Evolutionary conservation across 208 protist genomes (phyloP).

Genomic region (Wallacemonas sp.): DNA sequence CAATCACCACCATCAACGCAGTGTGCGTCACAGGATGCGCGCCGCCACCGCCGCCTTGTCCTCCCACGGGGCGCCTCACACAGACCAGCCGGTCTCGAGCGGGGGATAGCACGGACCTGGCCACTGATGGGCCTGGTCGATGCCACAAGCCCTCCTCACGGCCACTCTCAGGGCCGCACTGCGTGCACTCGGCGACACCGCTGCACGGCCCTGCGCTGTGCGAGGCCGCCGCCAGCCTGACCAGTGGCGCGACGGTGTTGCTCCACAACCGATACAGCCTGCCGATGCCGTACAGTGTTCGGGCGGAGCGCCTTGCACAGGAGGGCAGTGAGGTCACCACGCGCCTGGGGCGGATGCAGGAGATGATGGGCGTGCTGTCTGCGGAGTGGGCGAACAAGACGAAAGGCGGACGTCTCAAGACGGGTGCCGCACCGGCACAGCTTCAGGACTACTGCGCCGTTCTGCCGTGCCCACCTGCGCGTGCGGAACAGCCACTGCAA

Average conservation of each 20-base stretch:
- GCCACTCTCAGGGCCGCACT: background rate
- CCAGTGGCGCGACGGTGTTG: background rate
- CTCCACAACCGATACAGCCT: background rate
- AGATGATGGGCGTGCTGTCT: background rate
- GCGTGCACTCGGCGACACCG: background rate
- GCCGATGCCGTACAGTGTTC: background rate
- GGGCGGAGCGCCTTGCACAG: no score
- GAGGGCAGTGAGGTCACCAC: background rate
- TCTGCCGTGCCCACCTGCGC: no score
- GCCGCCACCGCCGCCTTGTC: no score
- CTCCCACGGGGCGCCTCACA: no score
- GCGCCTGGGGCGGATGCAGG: background rate
- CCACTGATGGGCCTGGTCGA: background rate
- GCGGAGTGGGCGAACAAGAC: conserved; percentile 2
- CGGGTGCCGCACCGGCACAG: background rate
- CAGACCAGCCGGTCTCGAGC: no score
- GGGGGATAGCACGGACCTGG: background rate
- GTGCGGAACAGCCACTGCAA: no score
- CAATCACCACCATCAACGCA: no score
- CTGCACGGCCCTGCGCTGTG: conserved; percentile 3
- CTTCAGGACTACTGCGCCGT: conserved; percentile 4
- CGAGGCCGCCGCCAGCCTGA: background rate
- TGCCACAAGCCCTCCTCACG: background rate
- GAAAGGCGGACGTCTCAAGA: background rate
- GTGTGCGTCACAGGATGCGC: no score